These are phyloP conservation scores for Pleoardoris graminearum DNA, from an alignment of 2,329 filamentous ascomycete species.

Conservation along the genomic window DNA sequence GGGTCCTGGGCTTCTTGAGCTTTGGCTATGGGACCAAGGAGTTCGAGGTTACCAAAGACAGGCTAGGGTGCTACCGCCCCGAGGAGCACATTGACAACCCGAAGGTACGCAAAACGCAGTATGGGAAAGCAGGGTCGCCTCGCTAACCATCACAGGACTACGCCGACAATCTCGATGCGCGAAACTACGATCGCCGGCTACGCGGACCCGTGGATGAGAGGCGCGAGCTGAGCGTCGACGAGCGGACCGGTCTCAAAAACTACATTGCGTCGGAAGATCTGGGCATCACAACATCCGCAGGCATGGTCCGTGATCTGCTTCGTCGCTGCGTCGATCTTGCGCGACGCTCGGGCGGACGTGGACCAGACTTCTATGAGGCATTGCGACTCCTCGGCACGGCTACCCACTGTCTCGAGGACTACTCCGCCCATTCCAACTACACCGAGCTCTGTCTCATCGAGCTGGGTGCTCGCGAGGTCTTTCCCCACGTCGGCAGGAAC, in stretches of 20 bases:
- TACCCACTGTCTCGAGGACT: conserved; percentile 87
- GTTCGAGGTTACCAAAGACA: conserved; percentile 79
- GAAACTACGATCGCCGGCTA: conserved; percentile 77
- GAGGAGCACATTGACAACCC: conserved; percentile 77
- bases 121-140: not conserved
- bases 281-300: conserved; percentile 80
- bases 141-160: conserved; percentile 60
- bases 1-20: conserved; percentile 85
- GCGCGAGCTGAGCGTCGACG: conserved; percentile 77
- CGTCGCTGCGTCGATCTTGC: conserved; percentile 76
- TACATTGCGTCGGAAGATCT: conserved; percentile 87
- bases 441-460: conserved; percentile 85
- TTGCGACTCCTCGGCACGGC: conserved; percentile 85
- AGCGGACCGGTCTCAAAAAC: conserved; percentile 71
- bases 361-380: conserved; percentile 83
- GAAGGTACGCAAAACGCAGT: conserved; percentile 48
- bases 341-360: conserved; percentile 70
- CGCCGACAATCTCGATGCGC: conserved; percentile 83
- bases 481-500: conserved; percentile 80
- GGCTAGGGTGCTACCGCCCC: conserved; percentile 74
- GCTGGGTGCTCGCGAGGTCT: conserved; percentile 77
- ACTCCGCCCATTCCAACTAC: conserved; percentile 92
- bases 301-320: conserved; percentile 75
- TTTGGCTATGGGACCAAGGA: conserved; percentile 84
- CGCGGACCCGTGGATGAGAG: conserved; percentile 80